Percentiles rank a stretch among this genome's conserved stretches.
Conservation (phyloP, 805 yeast genomes). For the Cyberlindnera lachancei region DNA sequence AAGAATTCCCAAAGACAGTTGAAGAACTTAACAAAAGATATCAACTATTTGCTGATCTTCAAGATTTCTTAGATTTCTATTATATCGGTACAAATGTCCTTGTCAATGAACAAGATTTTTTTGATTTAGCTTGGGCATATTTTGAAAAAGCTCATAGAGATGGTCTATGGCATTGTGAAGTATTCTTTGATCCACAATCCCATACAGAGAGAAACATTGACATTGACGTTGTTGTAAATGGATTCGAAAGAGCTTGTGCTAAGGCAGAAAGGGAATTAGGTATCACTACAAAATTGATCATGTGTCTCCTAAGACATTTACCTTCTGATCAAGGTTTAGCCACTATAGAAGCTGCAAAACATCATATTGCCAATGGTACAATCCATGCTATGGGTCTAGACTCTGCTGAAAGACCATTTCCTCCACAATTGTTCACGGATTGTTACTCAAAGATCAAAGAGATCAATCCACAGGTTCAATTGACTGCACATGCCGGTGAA, state of each 20-base stretch:
- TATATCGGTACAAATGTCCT: conserved; percentile 79
- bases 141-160: conserved; percentile 50
- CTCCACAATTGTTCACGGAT: conserved; percentile 61
- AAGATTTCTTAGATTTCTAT: conserved; percentile 72
- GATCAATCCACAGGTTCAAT: conserved; percentile 43
- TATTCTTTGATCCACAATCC: conserved; percentile 81
- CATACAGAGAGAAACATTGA: conserved; percentile 62
- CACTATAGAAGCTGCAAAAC: conserved; percentile 46
- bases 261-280: conserved; percentile 54
- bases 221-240: conserved; percentile 53
- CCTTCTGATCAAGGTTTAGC: conserved; percentile 52
- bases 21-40: conserved; percentile 55
- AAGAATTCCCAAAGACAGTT: conserved; percentile 49
- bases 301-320: conserved; percentile 76
- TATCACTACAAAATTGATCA: conserved; percentile 62
- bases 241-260: conserved; percentile 61
- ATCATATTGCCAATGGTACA: conserved; percentile 46
- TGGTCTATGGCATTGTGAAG: conserved; percentile 65
- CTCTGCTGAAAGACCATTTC: conserved; percentile 72
- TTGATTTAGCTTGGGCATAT: conserved; percentile 70
- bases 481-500: conserved; percentile 88
- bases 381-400: conserved; percentile 79
- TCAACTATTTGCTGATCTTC: conserved; percentile 54
- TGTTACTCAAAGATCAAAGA: conserved; percentile 47
- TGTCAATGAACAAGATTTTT: conserved; percentile 62